phyloP scores from a whole-genome alignment of 177 flowering plant species.

The Vitis hybrid region DNA sequence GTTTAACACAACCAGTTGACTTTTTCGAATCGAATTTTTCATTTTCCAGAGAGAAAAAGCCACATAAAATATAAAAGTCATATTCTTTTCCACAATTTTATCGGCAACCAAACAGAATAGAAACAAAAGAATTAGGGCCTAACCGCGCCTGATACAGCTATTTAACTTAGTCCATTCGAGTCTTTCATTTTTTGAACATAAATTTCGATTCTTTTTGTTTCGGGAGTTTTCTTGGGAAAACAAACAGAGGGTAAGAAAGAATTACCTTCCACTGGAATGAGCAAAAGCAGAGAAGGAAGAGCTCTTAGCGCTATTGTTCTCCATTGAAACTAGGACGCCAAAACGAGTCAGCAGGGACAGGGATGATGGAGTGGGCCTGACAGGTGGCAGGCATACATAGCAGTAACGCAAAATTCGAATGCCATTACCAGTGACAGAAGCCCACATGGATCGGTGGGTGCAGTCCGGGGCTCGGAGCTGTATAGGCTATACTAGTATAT shows the following conservation, averaged over 20 bases:
- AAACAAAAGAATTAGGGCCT: not conserved
- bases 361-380: not conserved
- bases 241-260: not conserved
- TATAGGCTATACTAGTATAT: too few species aligned
- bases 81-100: not conserved
- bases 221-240: not conserved
- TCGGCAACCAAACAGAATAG: too few species aligned
- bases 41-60: not conserved
- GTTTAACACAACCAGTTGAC: too few species aligned
- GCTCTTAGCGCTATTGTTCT: conserved; percentile 3
- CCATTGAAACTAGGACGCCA: conserved; percentile 25
- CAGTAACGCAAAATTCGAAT: conserved; percentile 16
- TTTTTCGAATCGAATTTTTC: not conserved
- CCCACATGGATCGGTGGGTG: conserved; percentile 10
- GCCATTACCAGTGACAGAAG: conserved; percentile 6
- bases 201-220: not conserved
- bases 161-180: too few species aligned
- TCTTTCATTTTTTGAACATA: not conserved
- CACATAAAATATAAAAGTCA: too few species aligned
- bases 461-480: too few species aligned
- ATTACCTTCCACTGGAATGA: conserved; percentile 32
- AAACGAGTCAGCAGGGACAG: not conserved
- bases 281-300: conserved; percentile 33
- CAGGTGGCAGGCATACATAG: conserved; percentile 8
- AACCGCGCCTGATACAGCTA: too few species aligned